Evolutionary conservation across 1,284 basidiomycete genomes (phyloP), one percentile per base, ranked within the genome.

Genomic region (Retiboletus flavoniger): DNA sequence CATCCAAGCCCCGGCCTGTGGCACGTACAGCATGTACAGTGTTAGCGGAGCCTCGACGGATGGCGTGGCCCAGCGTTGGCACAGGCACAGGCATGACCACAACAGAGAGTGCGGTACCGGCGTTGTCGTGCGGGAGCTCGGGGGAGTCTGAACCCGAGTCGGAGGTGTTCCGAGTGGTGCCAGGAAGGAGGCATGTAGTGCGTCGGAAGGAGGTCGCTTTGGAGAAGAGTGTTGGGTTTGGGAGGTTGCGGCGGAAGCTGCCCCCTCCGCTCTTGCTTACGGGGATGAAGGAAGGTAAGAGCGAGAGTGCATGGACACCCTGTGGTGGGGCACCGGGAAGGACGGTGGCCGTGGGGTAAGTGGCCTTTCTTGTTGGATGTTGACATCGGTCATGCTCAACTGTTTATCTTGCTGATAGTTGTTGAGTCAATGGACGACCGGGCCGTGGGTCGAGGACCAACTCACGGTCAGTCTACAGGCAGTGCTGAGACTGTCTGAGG

Each of bases 71-170:
- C 44, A 16, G 26, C 3, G 26, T 16, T 2, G 13, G n/a, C 4
- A 19, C 21, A 0, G 31, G 40, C 3, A 32, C 9, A 28, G 4
- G 14, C 21, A 26, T 7, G 16, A 16, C 29, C 9, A 1, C 50
- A 36, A 4, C 21, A 8, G 55, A 36, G 46, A 52, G 49, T 28
- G 21, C 26, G 7, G 50, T 50, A 5, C 64, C 57, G 1, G 50
- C 34, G 28, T 32, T 55, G 38, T 49, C 66, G 3, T 47, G 53
- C 40, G 50, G 54, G 11, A 58, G 46, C 40, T 70, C 64, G 3
- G 43, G 50, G 1, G 53, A 38, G 11, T 57, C 60, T 0, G 52
- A 58, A 21, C 34, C 44, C 0, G 54, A 44, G 4, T 47, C 46
- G 2, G 57, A 63, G 34, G 28, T 44, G 17, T 39, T 39, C 11